phyloP scores from a whole-genome alignment of 331 rosid species.

The Telfairia occidentalis region DNA sequence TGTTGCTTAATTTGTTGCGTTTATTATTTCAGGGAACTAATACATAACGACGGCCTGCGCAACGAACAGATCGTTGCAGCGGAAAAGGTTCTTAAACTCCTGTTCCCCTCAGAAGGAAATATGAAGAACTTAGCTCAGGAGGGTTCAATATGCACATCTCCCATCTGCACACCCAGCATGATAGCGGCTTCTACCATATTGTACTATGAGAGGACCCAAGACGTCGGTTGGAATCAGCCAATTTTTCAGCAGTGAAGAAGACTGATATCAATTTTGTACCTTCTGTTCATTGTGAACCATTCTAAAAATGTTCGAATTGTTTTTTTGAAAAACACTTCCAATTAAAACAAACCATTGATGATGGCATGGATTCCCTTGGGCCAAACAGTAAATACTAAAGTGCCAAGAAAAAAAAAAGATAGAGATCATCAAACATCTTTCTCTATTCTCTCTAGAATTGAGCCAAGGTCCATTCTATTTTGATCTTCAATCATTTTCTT shows the following conservation, averaged over 20 bases:
- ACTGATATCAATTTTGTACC: not conserved
- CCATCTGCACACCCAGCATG: constrained; percentile 41
- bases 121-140: constrained; percentile 11
- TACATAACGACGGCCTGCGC: constrained; percentile 28
- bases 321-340: not conserved
- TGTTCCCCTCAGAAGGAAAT: constrained; percentile 32
- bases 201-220: constrained; percentile 19
- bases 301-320: not conserved
- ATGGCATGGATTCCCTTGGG: not conserved
- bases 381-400: not conserved
- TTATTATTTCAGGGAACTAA: constrained; percentile 36
- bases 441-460: not conserved
- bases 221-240: not conserved
- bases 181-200: constrained; percentile 62
- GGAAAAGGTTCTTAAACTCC: constrained; percentile 41
- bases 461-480: not conserved
- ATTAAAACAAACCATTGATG: not conserved
- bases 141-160: constrained; percentile 14
- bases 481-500: not conserved
- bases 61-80: constrained; percentile 62
- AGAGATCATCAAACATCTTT: not conserved
- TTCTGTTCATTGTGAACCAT: not conserved
- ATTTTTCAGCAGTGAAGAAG: not conserved
- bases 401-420: not conserved
- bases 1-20: not conserved